These are phyloP conservation scores for Artomyces pyxidatus DNA, from an alignment of 768 basidiomycete genomes.

Conservation along the genomic window DNA sequence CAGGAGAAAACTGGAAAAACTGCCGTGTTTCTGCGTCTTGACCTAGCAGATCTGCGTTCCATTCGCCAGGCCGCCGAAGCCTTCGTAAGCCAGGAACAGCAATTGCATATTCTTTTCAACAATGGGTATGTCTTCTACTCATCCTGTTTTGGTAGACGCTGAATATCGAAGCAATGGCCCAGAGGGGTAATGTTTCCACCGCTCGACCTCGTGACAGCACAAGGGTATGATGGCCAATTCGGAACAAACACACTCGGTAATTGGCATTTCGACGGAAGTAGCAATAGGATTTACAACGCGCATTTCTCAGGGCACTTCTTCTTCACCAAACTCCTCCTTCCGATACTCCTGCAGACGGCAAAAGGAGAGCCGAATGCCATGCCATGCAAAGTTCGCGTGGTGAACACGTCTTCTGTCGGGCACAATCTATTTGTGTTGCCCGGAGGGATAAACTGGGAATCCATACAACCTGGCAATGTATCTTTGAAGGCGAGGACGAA, in stretches of 20 bases:
- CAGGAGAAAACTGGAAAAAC: conserved; percentile 17
- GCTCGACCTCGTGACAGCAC: conserved; percentile 32
- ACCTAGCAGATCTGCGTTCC: conserved; percentile 20
- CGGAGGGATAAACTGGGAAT: conserved; percentile 15
- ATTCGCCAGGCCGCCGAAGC: conserved; percentile 17
- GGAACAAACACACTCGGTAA: conserved; percentile 50
- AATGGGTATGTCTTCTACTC: conserved; percentile 29
- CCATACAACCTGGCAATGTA: conserved; percentile 14
- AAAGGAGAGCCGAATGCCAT: not conserved
- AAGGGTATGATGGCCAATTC: conserved; percentile 52
- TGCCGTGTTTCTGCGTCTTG: conserved; percentile 18
- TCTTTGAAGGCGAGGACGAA: conserved; percentile 7
- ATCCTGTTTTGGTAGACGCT: not conserved
- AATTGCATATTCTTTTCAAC: conserved; percentile 41
- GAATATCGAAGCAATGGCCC: not conserved
- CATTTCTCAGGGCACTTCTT: too few species aligned
- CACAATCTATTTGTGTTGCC: conserved; percentile 6
- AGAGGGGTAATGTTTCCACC: conserved; percentile 43
- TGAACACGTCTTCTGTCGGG: not conserved
- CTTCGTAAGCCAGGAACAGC: conserved; percentile 32
- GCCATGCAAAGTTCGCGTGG: not conserved
- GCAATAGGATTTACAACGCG: too few species aligned
- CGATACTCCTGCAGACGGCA: conserved; percentile 14
- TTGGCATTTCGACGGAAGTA: too few species aligned
- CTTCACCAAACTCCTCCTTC: conserved; percentile 20